A percentile compares a stretch with the other conserved stretches of the same genome.
Evolutionary conservation across 2,329 filamentous ascomycete genomes (phyloP).

Genomic region (Microdochium bolleyi): DNA sequence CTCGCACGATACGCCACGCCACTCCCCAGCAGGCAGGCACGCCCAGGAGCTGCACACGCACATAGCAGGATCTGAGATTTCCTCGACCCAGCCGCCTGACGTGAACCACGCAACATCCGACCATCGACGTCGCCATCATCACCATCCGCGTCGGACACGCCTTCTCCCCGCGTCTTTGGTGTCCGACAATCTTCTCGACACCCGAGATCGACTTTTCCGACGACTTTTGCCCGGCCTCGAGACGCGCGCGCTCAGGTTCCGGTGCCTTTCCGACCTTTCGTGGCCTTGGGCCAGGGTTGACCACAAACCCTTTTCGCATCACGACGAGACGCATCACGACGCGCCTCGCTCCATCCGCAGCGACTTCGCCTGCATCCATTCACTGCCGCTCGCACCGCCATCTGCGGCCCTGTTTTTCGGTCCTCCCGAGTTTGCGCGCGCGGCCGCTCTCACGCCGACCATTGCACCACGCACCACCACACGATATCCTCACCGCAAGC

Average conservation of each 20-base stretch:
- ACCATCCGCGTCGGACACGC: slow-evolving; percentile 42
- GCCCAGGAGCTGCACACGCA: background rate
- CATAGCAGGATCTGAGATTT: background rate
- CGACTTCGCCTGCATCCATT: background rate
- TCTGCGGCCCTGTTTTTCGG: background rate
- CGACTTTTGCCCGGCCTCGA: slow-evolving; percentile 1
- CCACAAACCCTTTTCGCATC: background rate
- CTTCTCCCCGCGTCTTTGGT: slow-evolving; percentile 22
- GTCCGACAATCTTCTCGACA: background rate
- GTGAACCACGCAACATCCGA: slow-evolving; percentile 28
- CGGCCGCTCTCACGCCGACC: background rate
- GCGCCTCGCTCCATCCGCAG: background rate
- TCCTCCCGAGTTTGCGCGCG: background rate
- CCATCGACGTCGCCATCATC: slow-evolving; percentile 34
- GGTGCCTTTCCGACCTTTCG: slow-evolving; percentile 4
- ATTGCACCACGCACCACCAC: background rate
- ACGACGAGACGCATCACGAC: slow-evolving; percentile 1
- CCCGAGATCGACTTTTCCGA: slow-evolving; percentile 10
- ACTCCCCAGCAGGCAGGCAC: background rate
- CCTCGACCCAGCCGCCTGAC: slow-evolving; percentile 7
- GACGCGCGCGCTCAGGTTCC: background rate
- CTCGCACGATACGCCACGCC: background rate
- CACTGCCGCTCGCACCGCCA: background rate
- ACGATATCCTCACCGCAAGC: background rate
- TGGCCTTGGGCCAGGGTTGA: background rate